These are phyloP conservation scores for Chaetomium sp. DNA, from an alignment of 2,329 filamentous ascomycete genomes.

Conservation along the genomic window DNA sequence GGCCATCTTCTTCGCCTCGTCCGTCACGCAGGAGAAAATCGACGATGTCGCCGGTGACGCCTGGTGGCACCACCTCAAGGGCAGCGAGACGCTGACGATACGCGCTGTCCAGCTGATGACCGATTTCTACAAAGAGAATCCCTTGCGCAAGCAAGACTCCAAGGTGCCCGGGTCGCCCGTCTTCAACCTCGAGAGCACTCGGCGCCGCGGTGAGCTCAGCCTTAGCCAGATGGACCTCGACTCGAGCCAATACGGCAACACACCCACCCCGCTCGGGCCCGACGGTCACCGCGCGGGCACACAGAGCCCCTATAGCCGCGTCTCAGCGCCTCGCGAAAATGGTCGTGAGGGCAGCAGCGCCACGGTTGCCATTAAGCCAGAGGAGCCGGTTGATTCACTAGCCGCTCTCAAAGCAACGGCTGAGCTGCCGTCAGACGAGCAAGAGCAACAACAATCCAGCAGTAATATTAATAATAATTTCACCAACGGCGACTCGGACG, in stretches of 20 bases:
- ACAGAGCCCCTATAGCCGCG: slow-evolving; percentile 35
- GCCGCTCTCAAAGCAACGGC: not conserved
- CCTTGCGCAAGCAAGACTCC: slow-evolving; percentile 51
- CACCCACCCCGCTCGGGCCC: slow-evolving; percentile 39
- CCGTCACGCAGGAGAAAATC: slow-evolving; percentile 66
- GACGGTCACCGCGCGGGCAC: slow-evolving; percentile 42
- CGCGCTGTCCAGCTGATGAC: slow-evolving; percentile 72
- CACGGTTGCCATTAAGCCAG: slow-evolving; percentile 11
- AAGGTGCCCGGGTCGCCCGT: slow-evolving; percentile 45
- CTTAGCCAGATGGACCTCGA: slow-evolving; percentile 37
- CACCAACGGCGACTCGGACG: slow-evolving; percentile 28
- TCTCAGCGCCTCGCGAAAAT: slow-evolving; percentile 5
- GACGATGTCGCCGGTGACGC: slow-evolving; percentile 68
- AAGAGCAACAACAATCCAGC: not conserved
- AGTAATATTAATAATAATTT: slow-evolving; percentile 9
- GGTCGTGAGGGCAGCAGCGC: not conserved
- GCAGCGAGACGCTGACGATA: slow-evolving; percentile 62
- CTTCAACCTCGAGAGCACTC: slow-evolving; percentile 51
- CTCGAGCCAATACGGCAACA: slow-evolving; percentile 42
- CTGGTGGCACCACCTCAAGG: slow-evolving; percentile 81
- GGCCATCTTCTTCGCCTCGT: slow-evolving; percentile 79
- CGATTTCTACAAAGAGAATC: slow-evolving; percentile 60
- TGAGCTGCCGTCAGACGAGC: not conserved
- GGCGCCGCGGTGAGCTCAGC: slow-evolving; percentile 40
- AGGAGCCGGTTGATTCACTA: slow-evolving; percentile 1